phyloP scores from a whole-genome alignment of 345 rosid species.

The Ceriops zippeliana region DNA sequence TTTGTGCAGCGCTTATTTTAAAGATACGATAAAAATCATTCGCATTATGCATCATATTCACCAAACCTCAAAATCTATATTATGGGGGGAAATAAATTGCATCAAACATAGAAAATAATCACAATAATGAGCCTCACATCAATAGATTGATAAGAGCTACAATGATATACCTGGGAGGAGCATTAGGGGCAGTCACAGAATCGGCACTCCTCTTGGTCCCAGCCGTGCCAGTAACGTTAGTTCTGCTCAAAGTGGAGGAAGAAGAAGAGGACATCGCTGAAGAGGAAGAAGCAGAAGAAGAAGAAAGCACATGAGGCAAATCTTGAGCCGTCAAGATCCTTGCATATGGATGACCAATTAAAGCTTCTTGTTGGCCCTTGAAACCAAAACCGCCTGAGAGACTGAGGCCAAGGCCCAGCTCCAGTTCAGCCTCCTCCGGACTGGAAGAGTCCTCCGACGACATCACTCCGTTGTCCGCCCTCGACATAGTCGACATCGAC shows the following conservation, averaged over 20 bases:
- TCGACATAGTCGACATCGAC: conserved; percentile 25
- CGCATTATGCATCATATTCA: neutral
- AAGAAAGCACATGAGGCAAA: conserved; percentile 32
- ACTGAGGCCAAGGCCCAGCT: conserved; percentile 67
- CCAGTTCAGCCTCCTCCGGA: conserved; percentile 59
- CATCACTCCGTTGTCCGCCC: conserved; percentile 36
- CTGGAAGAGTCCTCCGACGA: conserved; percentile 78
- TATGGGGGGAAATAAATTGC: neutral
- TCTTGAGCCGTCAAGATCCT: conserved; percentile 56
- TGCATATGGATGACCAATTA: conserved; percentile 26
- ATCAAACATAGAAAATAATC: neutral
- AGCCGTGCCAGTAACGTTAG: conserved; percentile 30
- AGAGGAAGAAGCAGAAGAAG: conserved; percentile 7
- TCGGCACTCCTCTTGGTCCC: conserved; percentile 71
- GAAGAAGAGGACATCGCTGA: conserved; percentile 46
- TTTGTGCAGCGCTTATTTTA: neutral
- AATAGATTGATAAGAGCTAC: neutral
- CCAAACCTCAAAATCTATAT: neutral
- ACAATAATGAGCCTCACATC: neutral
- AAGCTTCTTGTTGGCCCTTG: conserved; percentile 21
- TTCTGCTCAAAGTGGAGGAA: conserved; percentile 46
- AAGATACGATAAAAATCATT: neutral
- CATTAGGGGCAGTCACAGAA: conserved; percentile 47
- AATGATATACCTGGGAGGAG: conserved; percentile 42
- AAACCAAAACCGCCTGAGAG: conserved; percentile 25